Evolutionary conservation across 2,329 filamentous ascomycete species (phyloP), one percentile per base, ranked within the genome.

Genomic region (Diplodia mutila): DNA sequence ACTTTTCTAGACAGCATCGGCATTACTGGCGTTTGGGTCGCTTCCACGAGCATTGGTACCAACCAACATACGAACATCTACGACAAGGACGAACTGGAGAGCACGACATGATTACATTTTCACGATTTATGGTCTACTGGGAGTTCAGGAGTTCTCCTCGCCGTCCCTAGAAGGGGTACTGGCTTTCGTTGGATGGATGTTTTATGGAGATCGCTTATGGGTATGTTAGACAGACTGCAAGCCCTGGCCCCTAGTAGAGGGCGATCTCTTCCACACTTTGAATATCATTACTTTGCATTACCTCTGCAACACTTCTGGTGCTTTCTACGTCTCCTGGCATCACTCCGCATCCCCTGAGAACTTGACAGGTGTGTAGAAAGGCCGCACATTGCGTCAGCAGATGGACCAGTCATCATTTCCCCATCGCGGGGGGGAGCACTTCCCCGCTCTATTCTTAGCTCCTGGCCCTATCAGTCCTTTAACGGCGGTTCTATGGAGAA

Each of bases 391-490:
- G 59, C 59, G 59, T 63, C 59, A 63, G 39, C 59, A 32, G 12
- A 12, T 21, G 16, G 14, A 32, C 42, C 46, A 32, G 42, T 63
- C 59, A 18, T 63, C 59, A 49, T 63, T 52, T 63, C 59, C 27
- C 59, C 34, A 25, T 16, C 25, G 59, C 59, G 59, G 46, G 59
- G 59, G 59, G 59, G 21, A 37, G 34, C 29, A 6, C 27, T 37
- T 63, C 46, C 59, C 46, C 59, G 59, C 59, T 63, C 59, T 63
- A 51, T 52, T 63, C 21, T 51, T 49, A 63, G 27, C 42, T 27
- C 21, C 52, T 23, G 29, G 14, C 18, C 27, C 29, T 54, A 14
- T 11, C 51, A 29, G n/a, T 32, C 25, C 55, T 48, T 25, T 16
- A 32, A 32, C 16, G 11, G 39, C 48, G 42, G 12, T 37, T 42